Base-by-base conservation (phyloP, 352 stramenopile species). In the Thalassiosira hispida region DNA sequence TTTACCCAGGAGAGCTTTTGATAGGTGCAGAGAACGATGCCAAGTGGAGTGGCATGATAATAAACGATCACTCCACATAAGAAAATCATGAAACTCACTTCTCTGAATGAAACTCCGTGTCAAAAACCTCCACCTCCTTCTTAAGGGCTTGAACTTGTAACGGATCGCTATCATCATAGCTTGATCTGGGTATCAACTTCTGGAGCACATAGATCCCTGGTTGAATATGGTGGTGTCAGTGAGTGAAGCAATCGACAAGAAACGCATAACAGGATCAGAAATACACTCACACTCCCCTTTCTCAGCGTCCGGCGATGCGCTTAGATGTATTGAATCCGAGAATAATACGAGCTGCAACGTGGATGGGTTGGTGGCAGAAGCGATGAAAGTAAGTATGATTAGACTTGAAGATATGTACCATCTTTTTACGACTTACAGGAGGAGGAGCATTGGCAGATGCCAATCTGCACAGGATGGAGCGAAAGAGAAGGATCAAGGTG, bases 341-440 rank as follows among this genome's bases (percentile, higher is more conserved):
- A 81, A 81, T 22, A 81, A 49, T 18, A 81, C 73, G 14, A 81
- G 31, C 52, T 81, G 40, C 18, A 68, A 76, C n/a, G 49, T 62
- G 23, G 56, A 11, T 18, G 18, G 40, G 9, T 55, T 56, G 20
- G n/a, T n/a, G 38, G 35, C 33, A 42, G 33, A 11, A 11, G 33
- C 5, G 33, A 42, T 42, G 11, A 42, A 42, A 42, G 33, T 14
- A 18, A 49, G 16, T 20, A 18, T 20, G 42, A 18, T 12, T 63
- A 14, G 25, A 38, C 14, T 40, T 61, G 20, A 38, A 61, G 52
- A 42, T 18, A 33, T 20, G 20, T 4, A 18, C 1, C n/a, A 29
- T 2, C 42, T 57, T 5, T 27, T 0, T 35, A 25, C 40, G 40
- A 9, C 18, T n/a, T n/a, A n/a, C n/a, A n/a, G n/a, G n/a, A n/a